Evolutionary conservation across 2,329 filamentous ascomycete species (phyloP).

Genomic region (Rachicladosporium sp.): DNA sequence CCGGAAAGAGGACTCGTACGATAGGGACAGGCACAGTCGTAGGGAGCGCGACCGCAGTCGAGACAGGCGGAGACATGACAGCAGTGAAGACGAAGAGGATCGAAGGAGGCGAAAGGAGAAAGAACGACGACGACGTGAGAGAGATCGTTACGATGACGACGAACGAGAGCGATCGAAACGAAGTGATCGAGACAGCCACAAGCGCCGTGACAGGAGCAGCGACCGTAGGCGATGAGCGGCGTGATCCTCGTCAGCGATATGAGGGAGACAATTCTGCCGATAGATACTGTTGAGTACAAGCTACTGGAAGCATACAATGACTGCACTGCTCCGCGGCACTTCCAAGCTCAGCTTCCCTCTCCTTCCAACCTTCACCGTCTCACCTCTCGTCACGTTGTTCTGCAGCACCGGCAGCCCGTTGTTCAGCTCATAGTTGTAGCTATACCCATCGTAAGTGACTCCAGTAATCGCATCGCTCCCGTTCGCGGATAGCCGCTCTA

Average conservation of each 20-base stretch:
- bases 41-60: conserved; percentile 8
- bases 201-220: conserved; percentile 10
- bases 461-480: conserved; percentile 52
- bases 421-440: conserved; percentile 49
- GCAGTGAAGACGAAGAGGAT: conserved; percentile 14
- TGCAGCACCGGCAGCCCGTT: conserved; percentile 41
- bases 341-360: conserved; percentile 23
- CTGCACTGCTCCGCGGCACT: conserved; percentile 20
- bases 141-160: conserved; percentile 11
- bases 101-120: conserved; percentile 2
- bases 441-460: conserved; percentile 49
- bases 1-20: conserved; percentile 4
- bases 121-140: conserved; percentile 13
- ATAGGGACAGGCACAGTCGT: conserved; percentile 1
- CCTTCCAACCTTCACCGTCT: conserved; percentile 26
- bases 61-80: conserved; percentile 11
- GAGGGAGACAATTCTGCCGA: no score
- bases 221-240: conserved; percentile 5
- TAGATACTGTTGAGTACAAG: no score
- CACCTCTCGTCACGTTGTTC: conserved; percentile 42
- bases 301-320: conserved; percentile 7
- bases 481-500: conserved; percentile 46
- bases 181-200: conserved; percentile 12
- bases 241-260: no score
- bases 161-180: conserved; percentile 10